Conservation (phyloP, 768 basidiomycete species). For the Lepiota brunneoincarnata region DNA sequence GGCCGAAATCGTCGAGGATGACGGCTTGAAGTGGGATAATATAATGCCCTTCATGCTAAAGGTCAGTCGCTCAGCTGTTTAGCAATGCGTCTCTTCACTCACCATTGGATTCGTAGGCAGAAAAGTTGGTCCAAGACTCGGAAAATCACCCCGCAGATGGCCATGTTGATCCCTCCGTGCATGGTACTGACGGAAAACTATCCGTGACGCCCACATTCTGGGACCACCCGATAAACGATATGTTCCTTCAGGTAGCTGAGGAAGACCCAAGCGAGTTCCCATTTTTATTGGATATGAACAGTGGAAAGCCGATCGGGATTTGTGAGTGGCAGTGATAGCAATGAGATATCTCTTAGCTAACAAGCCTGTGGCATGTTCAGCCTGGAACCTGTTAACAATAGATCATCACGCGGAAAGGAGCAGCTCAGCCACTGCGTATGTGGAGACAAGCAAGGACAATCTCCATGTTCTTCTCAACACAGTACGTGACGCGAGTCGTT, state of each 20-base stretch:
- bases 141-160: slow-evolving; percentile 11
- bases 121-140: too few relatives aligned
- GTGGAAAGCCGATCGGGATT: slow-evolving; percentile 11
- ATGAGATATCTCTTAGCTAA: not conserved
- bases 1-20: slow-evolving; percentile 26
- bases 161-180: slow-evolving; percentile 11
- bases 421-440: slow-evolving; percentile 15
- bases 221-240: slow-evolving; percentile 9
- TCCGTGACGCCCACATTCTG: not conserved
- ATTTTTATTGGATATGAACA: slow-evolving; percentile 11
- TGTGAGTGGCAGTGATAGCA: too few relatives aligned
- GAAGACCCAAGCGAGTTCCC: slow-evolving; percentile 8
- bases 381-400: slow-evolving; percentile 11
- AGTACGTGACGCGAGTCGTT: slow-evolving; percentile 14
- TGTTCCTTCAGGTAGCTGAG: not conserved
- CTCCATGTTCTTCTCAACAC: slow-evolving; percentile 12
- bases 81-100: too few relatives aligned
- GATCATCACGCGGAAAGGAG: slow-evolving; percentile 15
- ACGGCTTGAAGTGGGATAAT: slow-evolving; percentile 30
- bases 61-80: slow-evolving; percentile 8
- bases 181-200: slow-evolving; percentile 8
- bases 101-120: too few relatives aligned
- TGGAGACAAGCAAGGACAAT: not conserved
- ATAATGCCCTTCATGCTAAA: slow-evolving; percentile 24
- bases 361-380: too few relatives aligned